Conservation (phyloP, 202 grass and related monocot species). For the Schoenoplectus triqueter region DNA sequence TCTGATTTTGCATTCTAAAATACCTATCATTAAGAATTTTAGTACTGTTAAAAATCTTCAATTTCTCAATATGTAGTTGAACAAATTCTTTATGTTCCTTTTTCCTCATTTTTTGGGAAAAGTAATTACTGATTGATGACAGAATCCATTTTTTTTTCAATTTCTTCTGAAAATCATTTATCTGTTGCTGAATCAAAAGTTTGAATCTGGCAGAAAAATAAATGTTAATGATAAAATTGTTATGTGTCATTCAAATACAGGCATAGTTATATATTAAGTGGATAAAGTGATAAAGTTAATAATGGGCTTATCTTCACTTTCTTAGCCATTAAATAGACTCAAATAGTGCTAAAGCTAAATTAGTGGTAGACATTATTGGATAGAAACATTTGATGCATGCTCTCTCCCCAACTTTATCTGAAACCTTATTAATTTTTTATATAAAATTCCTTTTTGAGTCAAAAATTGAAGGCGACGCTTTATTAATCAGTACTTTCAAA, state of each 20-base stretch:
- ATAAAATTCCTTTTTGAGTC: not conserved
- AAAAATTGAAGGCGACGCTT: constrained; percentile 20
- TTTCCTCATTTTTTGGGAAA: too few species aligned
- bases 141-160: too few species aligned
- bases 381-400: constrained; percentile 30
- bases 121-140: too few species aligned
- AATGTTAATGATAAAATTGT: too few species aligned
- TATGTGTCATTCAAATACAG: not conserved
- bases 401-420: constrained; percentile 28
- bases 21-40: too few species aligned
- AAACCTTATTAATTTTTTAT: constrained; percentile 36
- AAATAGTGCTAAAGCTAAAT: constrained; percentile 32
- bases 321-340: constrained; percentile 19
- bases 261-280: not conserved
- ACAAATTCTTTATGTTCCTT: too few species aligned
- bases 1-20: too few species aligned
- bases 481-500: not conserved
- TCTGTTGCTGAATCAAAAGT: too few species aligned
- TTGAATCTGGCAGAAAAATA: too few species aligned
- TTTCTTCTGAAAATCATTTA: too few species aligned
- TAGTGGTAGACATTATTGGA: constrained; percentile 45
- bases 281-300: constrained; percentile 26
- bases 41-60: too few species aligned
- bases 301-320: constrained; percentile 4
- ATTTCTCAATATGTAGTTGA: too few species aligned